A percentile compares a stretch with the other conserved stretches of the same genome.
phyloP scores from a whole-genome alignment of 2,329 filamentous ascomycete genomes.

The Talaromyces rugulosus region DNA sequence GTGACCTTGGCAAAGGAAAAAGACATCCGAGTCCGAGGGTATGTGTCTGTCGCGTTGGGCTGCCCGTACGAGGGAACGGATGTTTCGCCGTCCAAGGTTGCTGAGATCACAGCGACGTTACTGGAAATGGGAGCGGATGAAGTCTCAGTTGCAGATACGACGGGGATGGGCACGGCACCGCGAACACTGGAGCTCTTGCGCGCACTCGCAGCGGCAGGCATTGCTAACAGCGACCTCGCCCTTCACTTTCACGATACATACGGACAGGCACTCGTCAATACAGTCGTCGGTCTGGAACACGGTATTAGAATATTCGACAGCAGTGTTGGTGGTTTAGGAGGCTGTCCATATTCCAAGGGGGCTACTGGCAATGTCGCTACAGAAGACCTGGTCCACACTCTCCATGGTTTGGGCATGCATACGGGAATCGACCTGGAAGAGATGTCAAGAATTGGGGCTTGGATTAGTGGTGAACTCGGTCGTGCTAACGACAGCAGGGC shows the following conservation, averaged over 20 bases:
- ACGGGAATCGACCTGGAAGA: constrained; percentile 56
- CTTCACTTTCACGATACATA: constrained; percentile 66
- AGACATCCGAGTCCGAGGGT: constrained; percentile 58
- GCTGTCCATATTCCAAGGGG: constrained; percentile 62
- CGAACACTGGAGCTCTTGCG: constrained; percentile 56
- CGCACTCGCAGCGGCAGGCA: constrained; percentile 56
- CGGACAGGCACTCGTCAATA: constrained; percentile 61
- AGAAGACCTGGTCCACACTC: constrained; percentile 58
- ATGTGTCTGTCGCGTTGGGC: constrained; percentile 61
- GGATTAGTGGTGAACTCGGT: constrained; percentile 53
- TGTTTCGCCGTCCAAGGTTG: constrained; percentile 56
- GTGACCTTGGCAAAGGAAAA: constrained; percentile 53
- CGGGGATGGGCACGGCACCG: constrained; percentile 63
- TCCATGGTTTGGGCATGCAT: constrained; percentile 57
- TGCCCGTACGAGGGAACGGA: constrained; percentile 64
- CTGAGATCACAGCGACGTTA: constrained; percentile 56
- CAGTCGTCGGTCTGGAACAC: constrained; percentile 58
- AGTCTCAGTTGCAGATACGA: constrained; percentile 63
- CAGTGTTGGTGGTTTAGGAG: constrained; percentile 60
- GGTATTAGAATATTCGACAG: constrained; percentile 61
- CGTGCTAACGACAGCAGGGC: constrained; percentile 51
- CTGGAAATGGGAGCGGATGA: constrained; percentile 64
- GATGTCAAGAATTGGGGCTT: constrained; percentile 52
- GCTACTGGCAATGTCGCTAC: constrained; percentile 64
- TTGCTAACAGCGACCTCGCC: constrained; percentile 57